These are phyloP conservation scores for Albugo candida DNA, from an alignment of 352 stramenopile species.

Conservation along the genomic window DNA sequence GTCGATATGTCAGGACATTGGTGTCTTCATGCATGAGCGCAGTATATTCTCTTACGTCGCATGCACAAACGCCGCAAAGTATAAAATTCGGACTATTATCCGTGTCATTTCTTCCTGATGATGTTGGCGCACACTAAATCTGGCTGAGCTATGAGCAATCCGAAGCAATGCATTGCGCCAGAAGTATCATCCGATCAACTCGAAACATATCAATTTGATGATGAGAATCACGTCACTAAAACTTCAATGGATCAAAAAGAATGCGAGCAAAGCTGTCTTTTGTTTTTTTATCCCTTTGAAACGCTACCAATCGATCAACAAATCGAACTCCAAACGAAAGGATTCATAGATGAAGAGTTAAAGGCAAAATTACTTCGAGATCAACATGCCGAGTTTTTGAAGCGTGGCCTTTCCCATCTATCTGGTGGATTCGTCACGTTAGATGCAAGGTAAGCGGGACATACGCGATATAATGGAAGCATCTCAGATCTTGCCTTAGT, in stretches of 20 bases:
- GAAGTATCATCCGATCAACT: too few species aligned
- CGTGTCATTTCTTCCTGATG: too few species aligned
- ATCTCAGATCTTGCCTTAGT: constrained; percentile 16
- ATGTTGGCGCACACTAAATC: too few species aligned
- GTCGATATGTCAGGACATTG: too few species aligned
- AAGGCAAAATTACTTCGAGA: constrained; percentile 54
- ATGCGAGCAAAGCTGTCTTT: constrained; percentile 76
- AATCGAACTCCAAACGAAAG: constrained; percentile 64
- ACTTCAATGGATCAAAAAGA: constrained; percentile 61
- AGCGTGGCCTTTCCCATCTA: constrained; percentile 41
- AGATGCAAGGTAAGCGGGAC: constrained; percentile 54
- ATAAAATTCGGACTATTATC: too few species aligned
- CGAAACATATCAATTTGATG: too few species aligned
- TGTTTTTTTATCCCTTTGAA: constrained; percentile 84
- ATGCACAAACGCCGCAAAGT: too few species aligned
- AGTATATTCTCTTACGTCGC: too few species aligned
- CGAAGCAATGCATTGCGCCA: too few species aligned
- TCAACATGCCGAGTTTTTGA: constrained; percentile 70
- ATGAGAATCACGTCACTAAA: constrained; percentile 10
- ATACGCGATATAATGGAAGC: background rate
- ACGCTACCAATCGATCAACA: constrained; percentile 53
- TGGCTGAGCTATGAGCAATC: too few species aligned
- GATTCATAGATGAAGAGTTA: constrained; percentile 50
- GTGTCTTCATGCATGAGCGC: too few species aligned
- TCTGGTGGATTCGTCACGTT: constrained; percentile 73